Conservation (phyloP, 2,329 filamentous ascomycete species). For the Laburnicola sp. region DNA sequence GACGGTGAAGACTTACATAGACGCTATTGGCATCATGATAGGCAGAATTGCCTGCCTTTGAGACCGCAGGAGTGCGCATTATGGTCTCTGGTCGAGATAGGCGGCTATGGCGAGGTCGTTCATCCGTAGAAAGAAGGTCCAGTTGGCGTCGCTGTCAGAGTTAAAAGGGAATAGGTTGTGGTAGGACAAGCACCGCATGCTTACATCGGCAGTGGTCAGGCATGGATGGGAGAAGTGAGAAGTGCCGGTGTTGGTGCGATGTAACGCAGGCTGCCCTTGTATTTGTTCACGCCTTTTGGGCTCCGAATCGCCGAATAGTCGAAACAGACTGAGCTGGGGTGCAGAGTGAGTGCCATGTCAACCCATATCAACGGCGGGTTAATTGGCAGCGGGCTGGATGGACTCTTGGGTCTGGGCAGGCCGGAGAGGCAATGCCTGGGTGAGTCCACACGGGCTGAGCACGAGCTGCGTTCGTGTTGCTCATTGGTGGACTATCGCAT, state of each 20-base stretch:
- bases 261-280: background rate
- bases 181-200: background rate
- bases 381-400: background rate
- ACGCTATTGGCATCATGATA: constrained; percentile 14
- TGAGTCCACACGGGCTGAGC: background rate
- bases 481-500: background rate
- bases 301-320: background rate
- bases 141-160: background rate
- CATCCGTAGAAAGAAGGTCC: constrained; percentile 4
- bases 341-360: background rate
- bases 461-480: background rate
- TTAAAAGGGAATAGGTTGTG: background rate
- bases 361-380: background rate
- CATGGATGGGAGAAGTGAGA: background rate
- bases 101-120: background rate
- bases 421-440: background rate
- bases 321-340: background rate
- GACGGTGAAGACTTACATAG: constrained; percentile 6
- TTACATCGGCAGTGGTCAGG: background rate
- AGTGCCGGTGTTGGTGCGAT: background rate
- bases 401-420: background rate
- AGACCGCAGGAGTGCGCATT: constrained; percentile 4
- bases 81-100: background rate
- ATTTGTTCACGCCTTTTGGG: background rate
- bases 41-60: constrained; percentile 12